A percentile compares a stretch with the other conserved stretches of the same genome.
Evolutionary conservation across 352 stramenopile species (phyloP).

Genomic region (Pythium chondricola): DNA sequence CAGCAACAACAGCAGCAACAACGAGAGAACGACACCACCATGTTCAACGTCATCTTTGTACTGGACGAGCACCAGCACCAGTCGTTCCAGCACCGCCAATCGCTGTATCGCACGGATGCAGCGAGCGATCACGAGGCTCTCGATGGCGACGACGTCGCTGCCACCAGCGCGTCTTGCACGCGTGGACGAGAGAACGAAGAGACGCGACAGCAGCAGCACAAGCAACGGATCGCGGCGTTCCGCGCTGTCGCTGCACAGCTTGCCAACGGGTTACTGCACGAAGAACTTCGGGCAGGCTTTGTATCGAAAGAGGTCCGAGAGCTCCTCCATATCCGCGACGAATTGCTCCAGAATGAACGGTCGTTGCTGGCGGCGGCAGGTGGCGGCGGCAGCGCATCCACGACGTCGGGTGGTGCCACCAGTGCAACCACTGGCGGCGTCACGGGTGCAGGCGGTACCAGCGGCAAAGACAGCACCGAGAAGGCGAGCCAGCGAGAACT

Average conservation of each 20-base stretch:
- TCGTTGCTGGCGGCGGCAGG: constrained; percentile 13
- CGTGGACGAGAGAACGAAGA: constrained; percentile 1
- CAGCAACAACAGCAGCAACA: not conserved
- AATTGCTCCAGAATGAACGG: constrained; percentile 66
- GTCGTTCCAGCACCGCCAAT: constrained; percentile 18
- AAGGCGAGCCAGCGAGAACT: constrained; percentile 16
- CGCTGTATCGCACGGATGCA: not conserved
- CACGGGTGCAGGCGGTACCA: constrained; percentile 1
- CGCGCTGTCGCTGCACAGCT: constrained; percentile 65
- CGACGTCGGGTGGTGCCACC: not conserved
- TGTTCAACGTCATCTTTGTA: constrained; percentile 88
- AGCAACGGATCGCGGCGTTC: constrained; percentile 44
- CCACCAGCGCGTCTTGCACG: not conserved
- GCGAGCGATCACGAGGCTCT: not conserved
- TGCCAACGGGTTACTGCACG: constrained; percentile 73
- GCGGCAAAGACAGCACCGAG: constrained; percentile 18
- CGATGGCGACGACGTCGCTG: constrained; percentile 19
- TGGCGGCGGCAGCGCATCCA: constrained; percentile 10
- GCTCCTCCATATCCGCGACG: constrained; percentile 72
- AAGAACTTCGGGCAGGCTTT: constrained; percentile 75
- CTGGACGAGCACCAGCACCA: constrained; percentile 43
- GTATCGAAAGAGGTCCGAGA: constrained; percentile 74
- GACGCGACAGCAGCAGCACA: constrained; percentile 17
- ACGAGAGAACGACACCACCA: constrained; percentile 61
- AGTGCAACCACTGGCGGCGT: not conserved